Evolutionary conservation across 2,329 filamentous ascomycete genomes (phyloP).

Genomic region (Colletotrichum tropicale): DNA sequence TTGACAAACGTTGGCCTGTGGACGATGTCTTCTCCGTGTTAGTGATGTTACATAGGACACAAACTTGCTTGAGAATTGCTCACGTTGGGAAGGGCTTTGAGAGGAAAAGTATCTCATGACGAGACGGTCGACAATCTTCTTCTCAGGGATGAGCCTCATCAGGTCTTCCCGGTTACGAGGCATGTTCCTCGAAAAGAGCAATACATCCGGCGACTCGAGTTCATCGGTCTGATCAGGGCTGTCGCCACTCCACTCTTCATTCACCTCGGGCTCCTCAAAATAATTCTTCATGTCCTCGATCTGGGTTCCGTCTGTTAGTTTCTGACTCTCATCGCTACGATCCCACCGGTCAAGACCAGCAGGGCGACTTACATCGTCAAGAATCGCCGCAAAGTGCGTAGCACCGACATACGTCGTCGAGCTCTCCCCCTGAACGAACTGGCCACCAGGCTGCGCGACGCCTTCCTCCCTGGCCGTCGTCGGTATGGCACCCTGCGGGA

Average conservation of each 20-base stretch:
- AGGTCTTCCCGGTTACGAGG: constrained; percentile 50
- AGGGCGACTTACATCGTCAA: constrained; percentile 56
- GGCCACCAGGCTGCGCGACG: constrained; percentile 32
- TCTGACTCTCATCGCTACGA: not conserved
- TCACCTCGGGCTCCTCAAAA: constrained; percentile 53
- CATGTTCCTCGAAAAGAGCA: constrained; percentile 44
- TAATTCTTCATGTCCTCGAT: constrained; percentile 65
- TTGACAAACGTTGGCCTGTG: constrained; percentile 58
- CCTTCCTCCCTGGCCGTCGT: not conserved
- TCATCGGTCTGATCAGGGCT: constrained; percentile 36
- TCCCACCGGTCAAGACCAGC: not conserved
- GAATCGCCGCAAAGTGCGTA: constrained; percentile 64
- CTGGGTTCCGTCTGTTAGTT: constrained; percentile 33
- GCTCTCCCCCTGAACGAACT: constrained; percentile 47
- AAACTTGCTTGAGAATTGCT: constrained; percentile 18
- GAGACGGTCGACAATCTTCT: constrained; percentile 51
- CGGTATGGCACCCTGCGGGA: not conserved
- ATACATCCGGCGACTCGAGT: constrained; percentile 42
- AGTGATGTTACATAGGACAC: constrained; percentile 15
- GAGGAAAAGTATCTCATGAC: constrained; percentile 59
- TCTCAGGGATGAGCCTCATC: constrained; percentile 51
- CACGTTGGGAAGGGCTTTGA: constrained; percentile 56
- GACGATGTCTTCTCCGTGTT: constrained; percentile 45
- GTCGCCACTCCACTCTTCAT: constrained; percentile 29
- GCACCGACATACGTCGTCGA: constrained; percentile 60